These are phyloP conservation scores for Talaromyces sp. DNA, from an alignment of 2,329 filamentous ascomycete genomes.

Conservation along the genomic window DNA sequence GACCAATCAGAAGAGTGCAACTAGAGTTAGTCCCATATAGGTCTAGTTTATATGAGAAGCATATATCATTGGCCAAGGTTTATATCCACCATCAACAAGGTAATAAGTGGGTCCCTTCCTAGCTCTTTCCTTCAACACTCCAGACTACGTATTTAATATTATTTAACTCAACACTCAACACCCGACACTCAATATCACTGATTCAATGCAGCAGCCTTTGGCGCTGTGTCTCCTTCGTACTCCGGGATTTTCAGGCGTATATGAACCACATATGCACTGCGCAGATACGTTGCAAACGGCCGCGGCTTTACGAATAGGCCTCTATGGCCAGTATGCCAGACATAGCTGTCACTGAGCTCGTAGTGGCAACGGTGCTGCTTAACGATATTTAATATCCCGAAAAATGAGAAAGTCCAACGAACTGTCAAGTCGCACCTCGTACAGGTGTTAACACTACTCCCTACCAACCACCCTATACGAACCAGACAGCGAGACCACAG, in stretches of 20 bases:
- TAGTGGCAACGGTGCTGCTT: neutral
- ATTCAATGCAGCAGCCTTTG: neutral
- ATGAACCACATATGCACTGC: neutral
- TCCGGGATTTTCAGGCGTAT: neutral
- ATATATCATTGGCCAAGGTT: no score
- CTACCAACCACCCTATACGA: neutral
- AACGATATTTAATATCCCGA: neutral
- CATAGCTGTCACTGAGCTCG: neutral
- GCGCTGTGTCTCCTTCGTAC: neutral
- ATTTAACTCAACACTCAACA: neutral
- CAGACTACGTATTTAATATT: neutral
- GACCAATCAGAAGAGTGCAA: no score
- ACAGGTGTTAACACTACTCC: neutral
- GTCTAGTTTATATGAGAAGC: no score
- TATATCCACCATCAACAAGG: no score
- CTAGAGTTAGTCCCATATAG: no score
- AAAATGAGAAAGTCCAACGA: neutral
- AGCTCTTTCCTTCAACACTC: neutral
- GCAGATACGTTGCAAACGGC: neutral
- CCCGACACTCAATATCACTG: neutral
- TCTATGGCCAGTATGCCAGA: neutral
- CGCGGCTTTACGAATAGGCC: neutral
- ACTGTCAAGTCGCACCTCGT: neutral
- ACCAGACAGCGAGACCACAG: neutral
- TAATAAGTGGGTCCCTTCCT: no score